Percentiles rank a stretch among this genome's conserved stretches.
Conservation (phyloP, 345 rosid genomes). For the Populus deltoides region DNA sequence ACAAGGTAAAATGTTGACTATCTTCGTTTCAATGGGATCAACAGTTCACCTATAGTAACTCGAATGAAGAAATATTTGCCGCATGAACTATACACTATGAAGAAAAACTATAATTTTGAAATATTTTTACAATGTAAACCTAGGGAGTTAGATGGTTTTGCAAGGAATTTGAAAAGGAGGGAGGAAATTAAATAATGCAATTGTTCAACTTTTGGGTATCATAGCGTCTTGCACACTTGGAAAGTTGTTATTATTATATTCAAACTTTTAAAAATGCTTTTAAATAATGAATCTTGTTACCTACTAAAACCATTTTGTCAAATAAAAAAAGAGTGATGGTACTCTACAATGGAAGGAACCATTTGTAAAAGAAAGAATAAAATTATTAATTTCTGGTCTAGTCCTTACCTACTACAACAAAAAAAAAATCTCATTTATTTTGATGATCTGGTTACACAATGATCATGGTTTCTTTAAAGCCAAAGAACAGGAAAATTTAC, state of each 20-base stretch:
- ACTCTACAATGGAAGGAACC: conserved; percentile 12
- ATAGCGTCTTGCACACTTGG: not conserved
- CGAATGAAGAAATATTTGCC: not conserved
- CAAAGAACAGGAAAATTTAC: not conserved
- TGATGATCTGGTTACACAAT: not conserved
- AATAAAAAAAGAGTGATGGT: conserved; percentile 11
- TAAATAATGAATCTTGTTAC: conserved; percentile 12
- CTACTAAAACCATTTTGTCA: conserved; percentile 19
- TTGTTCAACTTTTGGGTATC: not conserved
- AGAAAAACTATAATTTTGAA: not conserved
- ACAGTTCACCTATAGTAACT: no score
- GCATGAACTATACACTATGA: not conserved
- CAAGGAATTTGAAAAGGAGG: not conserved
- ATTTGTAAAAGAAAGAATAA: not conserved
- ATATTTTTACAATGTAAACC: not conserved
- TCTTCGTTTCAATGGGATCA: no score
- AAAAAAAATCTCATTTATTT: not conserved
- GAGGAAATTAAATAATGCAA: not conserved
- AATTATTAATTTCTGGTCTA: not conserved
- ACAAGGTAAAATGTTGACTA: no score
- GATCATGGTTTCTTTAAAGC: not conserved
- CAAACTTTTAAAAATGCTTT: not conserved
- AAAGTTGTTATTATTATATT: not conserved
- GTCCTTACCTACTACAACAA: conserved; percentile 12
- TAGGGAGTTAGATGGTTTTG: not conserved